phyloP scores from a whole-genome alignment of 139 green algal species.

The Deuterostichococcus epilithicus region DNA sequence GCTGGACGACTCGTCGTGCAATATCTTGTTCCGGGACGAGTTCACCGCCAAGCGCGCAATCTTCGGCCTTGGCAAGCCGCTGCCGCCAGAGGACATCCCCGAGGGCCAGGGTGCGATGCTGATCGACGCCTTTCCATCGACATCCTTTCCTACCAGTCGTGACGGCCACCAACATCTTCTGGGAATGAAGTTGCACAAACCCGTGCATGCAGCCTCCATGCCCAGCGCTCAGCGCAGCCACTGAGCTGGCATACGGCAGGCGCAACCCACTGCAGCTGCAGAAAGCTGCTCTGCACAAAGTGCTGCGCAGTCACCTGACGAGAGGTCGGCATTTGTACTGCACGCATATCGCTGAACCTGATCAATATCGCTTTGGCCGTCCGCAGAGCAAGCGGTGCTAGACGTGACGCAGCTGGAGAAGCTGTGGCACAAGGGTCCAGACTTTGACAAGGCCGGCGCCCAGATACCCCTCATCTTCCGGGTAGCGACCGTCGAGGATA shows the following conservation, averaged over 20 bases:
- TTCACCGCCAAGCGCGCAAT: slow-evolving; percentile 60
- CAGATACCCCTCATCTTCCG: slow-evolving; percentile 43
- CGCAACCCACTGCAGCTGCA: too few species aligned
- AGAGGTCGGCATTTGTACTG: too few species aligned
- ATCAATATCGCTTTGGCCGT: too few species aligned
- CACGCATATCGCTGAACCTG: too few species aligned
- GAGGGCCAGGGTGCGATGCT: slow-evolving; percentile 21
- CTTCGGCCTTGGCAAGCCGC: slow-evolving; percentile 45
- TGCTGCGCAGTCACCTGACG: too few species aligned
- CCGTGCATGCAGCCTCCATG: too few species aligned
- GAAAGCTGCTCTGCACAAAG: too few species aligned
- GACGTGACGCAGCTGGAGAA: slow-evolving; percentile 16
- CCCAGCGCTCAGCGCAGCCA: too few species aligned
- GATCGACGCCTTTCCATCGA: neutral
- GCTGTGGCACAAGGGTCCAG: slow-evolving; percentile 68
- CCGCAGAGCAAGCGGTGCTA: neutral
- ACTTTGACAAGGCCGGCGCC: slow-evolving; percentile 39
- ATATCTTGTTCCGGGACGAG: slow-evolving; percentile 68
- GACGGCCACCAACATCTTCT: too few species aligned
- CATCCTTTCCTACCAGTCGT: too few species aligned
- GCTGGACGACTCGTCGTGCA: slow-evolving; percentile 83
- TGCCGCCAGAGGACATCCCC: slow-evolving; percentile 49
- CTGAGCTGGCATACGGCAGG: too few species aligned
- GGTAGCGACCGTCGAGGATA: slow-evolving; percentile 33
- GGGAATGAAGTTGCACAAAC: too few species aligned